Conservation (phyloP, 176 grass and related monocot species). For the Oryza glaberrima region DNA sequence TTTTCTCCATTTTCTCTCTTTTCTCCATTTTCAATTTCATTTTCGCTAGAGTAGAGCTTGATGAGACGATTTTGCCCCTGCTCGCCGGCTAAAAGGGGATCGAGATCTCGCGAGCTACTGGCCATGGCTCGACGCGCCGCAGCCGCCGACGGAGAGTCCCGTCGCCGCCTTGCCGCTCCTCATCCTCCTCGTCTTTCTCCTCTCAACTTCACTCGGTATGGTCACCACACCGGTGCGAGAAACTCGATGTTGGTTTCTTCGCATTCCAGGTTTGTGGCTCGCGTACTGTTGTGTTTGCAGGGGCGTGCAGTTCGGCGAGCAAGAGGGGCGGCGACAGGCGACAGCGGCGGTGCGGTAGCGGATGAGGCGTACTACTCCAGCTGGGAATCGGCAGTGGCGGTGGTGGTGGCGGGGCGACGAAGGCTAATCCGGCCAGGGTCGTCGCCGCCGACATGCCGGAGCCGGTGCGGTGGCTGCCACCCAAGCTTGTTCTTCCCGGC, state of each 20-base stretch:
- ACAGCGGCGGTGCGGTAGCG: no score
- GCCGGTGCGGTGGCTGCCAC: constrained; percentile 63
- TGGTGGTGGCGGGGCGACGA: not conserved
- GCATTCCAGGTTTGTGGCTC: not conserved
- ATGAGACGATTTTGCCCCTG: no score
- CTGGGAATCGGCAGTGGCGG: constrained; percentile 25
- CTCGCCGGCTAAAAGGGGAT: no score
- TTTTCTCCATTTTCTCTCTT: no score
- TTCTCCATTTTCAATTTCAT: no score
- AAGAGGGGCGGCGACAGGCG: no score
- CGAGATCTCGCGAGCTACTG: no score
- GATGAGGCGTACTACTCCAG: not conserved
- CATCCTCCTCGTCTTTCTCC: constrained; percentile 30
- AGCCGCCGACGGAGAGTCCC: constrained; percentile 14
- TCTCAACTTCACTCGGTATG: constrained; percentile 37
- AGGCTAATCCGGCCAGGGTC: constrained; percentile 77
- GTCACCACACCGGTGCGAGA: no score
- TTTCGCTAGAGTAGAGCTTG: no score
- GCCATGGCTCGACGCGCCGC: not conserved
- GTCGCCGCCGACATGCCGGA: constrained; percentile 74
- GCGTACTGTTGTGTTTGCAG: not conserved
- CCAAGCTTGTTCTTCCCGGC: constrained; percentile 25
- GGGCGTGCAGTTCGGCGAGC: constrained; percentile 31
- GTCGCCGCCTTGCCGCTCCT: not conserved
- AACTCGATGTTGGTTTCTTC: no score